Conservation (phyloP, 164 flowering plant genomes). For the Magnolia officinalis region DNA sequence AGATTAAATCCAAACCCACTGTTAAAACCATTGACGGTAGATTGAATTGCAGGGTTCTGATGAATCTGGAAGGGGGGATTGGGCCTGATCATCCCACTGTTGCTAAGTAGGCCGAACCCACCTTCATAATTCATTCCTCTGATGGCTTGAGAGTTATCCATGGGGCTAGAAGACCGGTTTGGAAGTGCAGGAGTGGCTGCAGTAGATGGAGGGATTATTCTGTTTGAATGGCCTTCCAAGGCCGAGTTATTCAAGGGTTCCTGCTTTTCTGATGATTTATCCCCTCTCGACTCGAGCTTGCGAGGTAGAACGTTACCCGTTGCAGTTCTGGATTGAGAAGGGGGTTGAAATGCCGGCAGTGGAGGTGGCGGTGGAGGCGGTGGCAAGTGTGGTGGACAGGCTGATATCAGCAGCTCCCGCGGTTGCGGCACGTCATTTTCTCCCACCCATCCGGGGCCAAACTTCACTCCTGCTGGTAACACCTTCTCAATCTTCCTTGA, state of each 20-base stretch:
- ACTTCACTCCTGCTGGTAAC: slow-evolving; percentile 54
- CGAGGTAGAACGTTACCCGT: slow-evolving; percentile 8
- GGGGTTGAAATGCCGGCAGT: slow-evolving; percentile 9
- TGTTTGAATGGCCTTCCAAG: slow-evolving; percentile 19
- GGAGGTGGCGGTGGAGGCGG: slow-evolving; percentile 6
- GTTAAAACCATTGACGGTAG: slow-evolving; percentile 24
- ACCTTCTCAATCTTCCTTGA: slow-evolving; percentile 53
- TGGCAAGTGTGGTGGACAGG: slow-evolving; percentile 3
- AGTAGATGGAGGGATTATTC: slow-evolving; percentile 13
- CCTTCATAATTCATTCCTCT: slow-evolving; percentile 23
- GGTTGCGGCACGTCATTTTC: slow-evolving; percentile 31
- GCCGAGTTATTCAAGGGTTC: slow-evolving; percentile 14
- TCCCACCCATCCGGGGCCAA: slow-evolving; percentile 70
- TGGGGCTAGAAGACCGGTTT: slow-evolving; percentile 17
- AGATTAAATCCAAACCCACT: slow-evolving; percentile 20
- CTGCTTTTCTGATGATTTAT: slow-evolving; percentile 19
- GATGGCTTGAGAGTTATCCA: slow-evolving; percentile 17
- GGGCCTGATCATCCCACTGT: slow-evolving; percentile 8
- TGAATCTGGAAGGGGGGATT: slow-evolving; percentile 24
- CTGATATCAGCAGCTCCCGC: slow-evolving; percentile 1
- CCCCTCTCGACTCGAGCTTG: slow-evolving; percentile 16
- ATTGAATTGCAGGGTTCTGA: slow-evolving; percentile 20
- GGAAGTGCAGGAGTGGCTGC: slow-evolving; percentile 9
- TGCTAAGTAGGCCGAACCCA: slow-evolving; percentile 19
- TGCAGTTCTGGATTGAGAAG: slow-evolving; percentile 13